Evolutionary conservation across 768 basidiomycete species (phyloP), one percentile per base, ranked within the genome.

Genomic region (Panus rudis): DNA sequence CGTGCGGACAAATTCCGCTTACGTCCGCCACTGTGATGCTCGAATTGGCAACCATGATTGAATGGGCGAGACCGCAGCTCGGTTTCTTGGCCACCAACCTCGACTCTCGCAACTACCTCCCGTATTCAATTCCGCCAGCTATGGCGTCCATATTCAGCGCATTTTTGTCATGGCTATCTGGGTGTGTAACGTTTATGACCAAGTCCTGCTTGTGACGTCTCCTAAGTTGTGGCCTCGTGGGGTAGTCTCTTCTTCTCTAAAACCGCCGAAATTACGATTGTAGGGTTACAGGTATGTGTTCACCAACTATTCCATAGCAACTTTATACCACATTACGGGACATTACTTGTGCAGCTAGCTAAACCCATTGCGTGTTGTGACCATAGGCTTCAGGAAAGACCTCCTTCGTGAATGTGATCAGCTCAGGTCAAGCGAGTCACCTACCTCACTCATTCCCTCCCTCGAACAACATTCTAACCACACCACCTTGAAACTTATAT

Each of bases 321-420:
- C 23, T 14, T 7, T 25, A 6, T 27, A 13, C n/a, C 10, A 14
- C 14, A 31, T 30, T 14, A n/a, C 5, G 4, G 14, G 38, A n/a
- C 38, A 24, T 17, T n/a, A 24, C 6, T 41, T 16, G 16, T 35
- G n/a, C 42, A 33, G 4, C 28, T 17, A 30, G 13, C 33, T 22
- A 13, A 16, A 20, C 33, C 12, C 8, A 12, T 14, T 13, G 20
- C 12, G n/a, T 6, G 12, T n/a, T 13, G 26, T 28, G 14, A 39
- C 34, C 39, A 43, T 37, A 94, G 89, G 90, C 92, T 3, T 92
- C 90, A 3, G 92, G 92, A 34, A 94, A 96, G 69, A 94, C 92
- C 3, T 92, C 89, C 8, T 88, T 96, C 41, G 89, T 93, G 22
- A 92, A 94, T 58, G 86, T 93, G 10, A 78, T 96, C 17, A 84